Conservation (phyloP, 1,284 basidiomycete genomes). For the Naganishia cerealis region DNA sequence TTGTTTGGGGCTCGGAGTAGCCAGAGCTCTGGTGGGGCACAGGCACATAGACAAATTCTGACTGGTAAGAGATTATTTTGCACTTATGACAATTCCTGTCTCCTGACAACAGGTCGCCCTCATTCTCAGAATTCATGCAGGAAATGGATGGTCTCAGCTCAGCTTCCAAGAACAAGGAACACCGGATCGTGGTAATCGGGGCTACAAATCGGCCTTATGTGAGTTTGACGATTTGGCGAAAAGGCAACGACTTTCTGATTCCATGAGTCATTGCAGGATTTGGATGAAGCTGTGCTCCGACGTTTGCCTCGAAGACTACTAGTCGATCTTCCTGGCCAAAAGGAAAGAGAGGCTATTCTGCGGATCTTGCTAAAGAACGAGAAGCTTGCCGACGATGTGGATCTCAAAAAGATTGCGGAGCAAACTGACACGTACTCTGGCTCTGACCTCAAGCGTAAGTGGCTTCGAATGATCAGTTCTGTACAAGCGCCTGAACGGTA, state of each 20-base stretch:
- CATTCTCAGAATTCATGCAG: constrained; percentile 92
- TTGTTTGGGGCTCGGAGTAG: constrained; percentile 84
- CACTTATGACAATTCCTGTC: not conserved
- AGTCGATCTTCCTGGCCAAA: constrained; percentile 78
- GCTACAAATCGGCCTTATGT: constrained; percentile 74
- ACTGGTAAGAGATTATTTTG: constrained; percentile 38
- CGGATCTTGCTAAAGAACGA: constrained; percentile 79
- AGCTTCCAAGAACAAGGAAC: constrained; percentile 66
- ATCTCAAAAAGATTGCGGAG: constrained; percentile 65
- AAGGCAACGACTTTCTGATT: not conserved
- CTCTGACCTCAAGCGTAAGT: constrained; percentile 87
- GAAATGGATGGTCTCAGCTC: constrained; percentile 89
- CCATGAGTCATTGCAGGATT: constrained; percentile 35
- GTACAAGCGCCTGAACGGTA: constrained; percentile 16
- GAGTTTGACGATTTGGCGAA: not conserved
- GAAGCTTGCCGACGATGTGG: constrained; percentile 66
- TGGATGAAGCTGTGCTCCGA: constrained; percentile 64
- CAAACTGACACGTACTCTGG: constrained; percentile 84
- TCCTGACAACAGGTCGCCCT: not conserved
- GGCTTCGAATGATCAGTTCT: constrained; percentile 12
- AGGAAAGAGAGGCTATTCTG: constrained; percentile 79
- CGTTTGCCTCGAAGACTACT: constrained; percentile 77
- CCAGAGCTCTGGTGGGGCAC: constrained; percentile 71
- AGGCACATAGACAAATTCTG: constrained; percentile 67
- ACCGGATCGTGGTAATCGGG: constrained; percentile 86